These are phyloP conservation scores for Aspergillus panamensis DNA, from an alignment of 495 filamentous ascomycete species.

Conservation along the genomic window DNA sequence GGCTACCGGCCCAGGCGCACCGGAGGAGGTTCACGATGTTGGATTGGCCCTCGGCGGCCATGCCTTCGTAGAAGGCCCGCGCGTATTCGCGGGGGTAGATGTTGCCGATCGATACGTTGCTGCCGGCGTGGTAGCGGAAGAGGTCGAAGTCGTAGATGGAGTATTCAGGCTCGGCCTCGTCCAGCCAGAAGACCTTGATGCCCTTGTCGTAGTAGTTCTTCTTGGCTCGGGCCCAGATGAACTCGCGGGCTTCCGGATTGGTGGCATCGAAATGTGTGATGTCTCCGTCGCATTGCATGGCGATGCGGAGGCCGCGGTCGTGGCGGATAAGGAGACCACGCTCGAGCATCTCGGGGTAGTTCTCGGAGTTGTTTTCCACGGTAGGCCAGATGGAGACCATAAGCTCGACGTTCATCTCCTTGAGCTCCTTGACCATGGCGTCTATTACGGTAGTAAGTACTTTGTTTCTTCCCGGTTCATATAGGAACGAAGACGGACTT, in stretches of 20 bases:
- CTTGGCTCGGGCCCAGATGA: constrained; percentile 52
- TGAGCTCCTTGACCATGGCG: constrained; percentile 54
- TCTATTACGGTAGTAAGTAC: constrained; percentile 24
- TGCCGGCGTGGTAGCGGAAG: constrained; percentile 53
- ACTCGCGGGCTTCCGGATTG: constrained; percentile 48
- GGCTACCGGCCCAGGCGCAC: constrained; percentile 57
- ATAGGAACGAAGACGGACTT: constrained; percentile 11
- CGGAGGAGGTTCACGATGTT: constrained; percentile 56
- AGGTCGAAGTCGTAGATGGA: constrained; percentile 57
- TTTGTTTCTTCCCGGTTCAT: not conserved
- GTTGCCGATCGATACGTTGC: constrained; percentile 52
- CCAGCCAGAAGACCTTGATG: constrained; percentile 59
- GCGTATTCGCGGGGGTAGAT: constrained; percentile 54
- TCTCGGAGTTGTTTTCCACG: constrained; percentile 49
- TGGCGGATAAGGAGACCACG: constrained; percentile 50
- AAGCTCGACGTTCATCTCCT: constrained; percentile 49
- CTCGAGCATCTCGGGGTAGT: constrained; percentile 54
- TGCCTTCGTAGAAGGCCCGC: constrained; percentile 54
- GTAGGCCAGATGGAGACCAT: constrained; percentile 63
- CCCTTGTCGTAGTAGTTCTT: constrained; percentile 55
- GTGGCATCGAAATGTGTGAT: constrained; percentile 55
- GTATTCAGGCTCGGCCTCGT: constrained; percentile 60
- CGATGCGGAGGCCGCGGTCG: constrained; percentile 50
- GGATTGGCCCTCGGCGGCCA: constrained; percentile 40
- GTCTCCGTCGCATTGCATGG: constrained; percentile 52